Evolutionary conservation across 2,329 filamentous ascomycete genomes (phyloP), one percentile per base, ranked within the genome.

Genomic region (Fusarium continuum): DNA sequence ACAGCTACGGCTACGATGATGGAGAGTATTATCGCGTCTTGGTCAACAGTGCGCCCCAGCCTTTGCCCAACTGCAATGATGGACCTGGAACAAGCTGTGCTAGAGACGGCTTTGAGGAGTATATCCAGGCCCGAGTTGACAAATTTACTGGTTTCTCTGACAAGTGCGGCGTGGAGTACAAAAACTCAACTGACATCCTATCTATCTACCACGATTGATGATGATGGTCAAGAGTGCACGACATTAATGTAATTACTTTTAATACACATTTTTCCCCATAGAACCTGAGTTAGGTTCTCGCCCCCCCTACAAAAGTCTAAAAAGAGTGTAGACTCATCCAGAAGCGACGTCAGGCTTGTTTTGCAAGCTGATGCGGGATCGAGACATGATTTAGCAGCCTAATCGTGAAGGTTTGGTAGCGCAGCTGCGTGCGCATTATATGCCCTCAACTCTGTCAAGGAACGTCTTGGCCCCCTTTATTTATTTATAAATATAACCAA

Each of bases 1-100:
- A 81, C n/a, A 82, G 82, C 66, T 82, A 82, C 55, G 83, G 85
- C 7, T 87, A 60, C 6, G 65, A 70, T 0, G 65, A 70, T 3
- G 67, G 67, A 14, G 65, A 70, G 25, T 69, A 69, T 16, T 69
- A 69, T 9, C 67, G 67, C 4, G 61, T 69, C 8, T 8, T 69
- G 13, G 67, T 69, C 5, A 69, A 69, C 41, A 69, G 67, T n/a
- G 61, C 67, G 0, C 67, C 67, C 0, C 67, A 69, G n/a, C 41
- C 64, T 17, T 11, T 69, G 1, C 61, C 67, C 1, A 16, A 35
- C 2, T 69, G 67, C 13, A 26, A 45, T 2, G 67, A 69, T 13
- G 67, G 67, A 3, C 67, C 67, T 0, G 67, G 61, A 11, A 69
- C 67, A 8, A 69, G 43, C 10, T 69, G 67, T 10, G 59, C 64